Percentiles rank a stretch among this genome's conserved stretches.
Conservation (phyloP, 176 grass and related monocot species). For the Aegilops tauschii region DNA sequence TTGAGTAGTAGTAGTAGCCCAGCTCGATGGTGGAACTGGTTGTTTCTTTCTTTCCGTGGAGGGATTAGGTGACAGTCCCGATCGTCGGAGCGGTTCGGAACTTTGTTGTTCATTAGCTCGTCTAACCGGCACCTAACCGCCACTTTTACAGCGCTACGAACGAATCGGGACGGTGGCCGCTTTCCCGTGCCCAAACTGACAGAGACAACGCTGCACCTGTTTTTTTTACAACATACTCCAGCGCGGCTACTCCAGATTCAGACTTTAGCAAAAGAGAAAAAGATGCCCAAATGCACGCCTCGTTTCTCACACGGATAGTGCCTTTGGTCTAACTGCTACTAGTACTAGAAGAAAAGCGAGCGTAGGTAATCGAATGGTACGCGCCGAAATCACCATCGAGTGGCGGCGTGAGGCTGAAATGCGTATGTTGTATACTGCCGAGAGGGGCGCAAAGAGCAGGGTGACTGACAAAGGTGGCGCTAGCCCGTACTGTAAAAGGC, state of each 20-base stretch:
- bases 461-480: background rate
- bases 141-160: background rate
- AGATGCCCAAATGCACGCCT: slow-evolving; percentile 13
- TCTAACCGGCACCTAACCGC: slow-evolving; percentile 19
- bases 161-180: background rate
- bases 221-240: too few relatives aligned
- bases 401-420: background rate
- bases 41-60: background rate
- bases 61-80: background rate
- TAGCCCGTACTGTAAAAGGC: background rate
- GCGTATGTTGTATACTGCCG: too few relatives aligned
- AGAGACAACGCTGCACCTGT: background rate
- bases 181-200: background rate
- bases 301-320: background rate
- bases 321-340: background rate
- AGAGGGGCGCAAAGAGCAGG: background rate
- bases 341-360: background rate
- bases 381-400: background rate
- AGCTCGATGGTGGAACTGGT: background rate
- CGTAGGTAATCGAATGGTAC: slow-evolving; percentile 7
- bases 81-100: background rate
- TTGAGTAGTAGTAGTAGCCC: background rate
- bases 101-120: slow-evolving; percentile 5
- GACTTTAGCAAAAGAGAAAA: background rate
- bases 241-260: background rate